These are phyloP conservation scores for Fusarium heterosporum DNA, from an alignment of 2,329 filamentous ascomycete genomes.

Conservation along the genomic window DNA sequence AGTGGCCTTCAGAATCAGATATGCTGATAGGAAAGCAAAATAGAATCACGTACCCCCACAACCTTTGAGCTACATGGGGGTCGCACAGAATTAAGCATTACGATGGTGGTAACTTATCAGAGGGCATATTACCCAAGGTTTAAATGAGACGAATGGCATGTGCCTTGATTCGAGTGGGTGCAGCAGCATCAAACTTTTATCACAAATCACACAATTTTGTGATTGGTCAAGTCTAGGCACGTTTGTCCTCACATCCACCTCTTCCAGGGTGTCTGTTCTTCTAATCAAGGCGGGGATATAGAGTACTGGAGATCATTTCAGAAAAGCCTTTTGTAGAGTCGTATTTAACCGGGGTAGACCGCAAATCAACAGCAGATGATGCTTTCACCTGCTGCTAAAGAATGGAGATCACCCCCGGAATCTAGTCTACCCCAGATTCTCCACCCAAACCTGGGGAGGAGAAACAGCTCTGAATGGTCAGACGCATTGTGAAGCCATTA, in stretches of 20 bases:
- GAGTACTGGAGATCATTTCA: neutral
- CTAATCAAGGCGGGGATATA: slow-evolving; percentile 1
- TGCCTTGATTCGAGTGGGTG: neutral
- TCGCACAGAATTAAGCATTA: slow-evolving; percentile 7
- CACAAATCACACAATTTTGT: slow-evolving; percentile 11
- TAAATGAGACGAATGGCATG: slow-evolving; percentile 3
- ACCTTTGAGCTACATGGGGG: slow-evolving; percentile 1
- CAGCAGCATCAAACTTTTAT: neutral
- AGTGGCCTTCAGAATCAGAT: neutral
- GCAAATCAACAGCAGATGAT: neutral
- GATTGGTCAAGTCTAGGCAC: neutral
- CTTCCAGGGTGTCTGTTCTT: slow-evolving; percentile 5
- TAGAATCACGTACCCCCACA: neutral
- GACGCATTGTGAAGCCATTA: slow-evolving; percentile 22
- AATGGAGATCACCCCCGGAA: slow-evolving; percentile 25
- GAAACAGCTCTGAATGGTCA: slow-evolving; percentile 29
- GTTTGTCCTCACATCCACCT: neutral
- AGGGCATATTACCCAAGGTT: slow-evolving; percentile 21
- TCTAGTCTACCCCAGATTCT: slow-evolving; percentile 42
- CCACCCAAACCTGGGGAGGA: slow-evolving; percentile 32
- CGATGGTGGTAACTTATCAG: slow-evolving; percentile 20
- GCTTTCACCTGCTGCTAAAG: neutral
- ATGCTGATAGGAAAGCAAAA: neutral
- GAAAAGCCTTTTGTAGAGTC: neutral
- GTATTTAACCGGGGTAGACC: slow-evolving; percentile 16